Conservation (phyloP, 2,329 filamentous ascomycete species). For the Fusarium tupiense region DNA sequence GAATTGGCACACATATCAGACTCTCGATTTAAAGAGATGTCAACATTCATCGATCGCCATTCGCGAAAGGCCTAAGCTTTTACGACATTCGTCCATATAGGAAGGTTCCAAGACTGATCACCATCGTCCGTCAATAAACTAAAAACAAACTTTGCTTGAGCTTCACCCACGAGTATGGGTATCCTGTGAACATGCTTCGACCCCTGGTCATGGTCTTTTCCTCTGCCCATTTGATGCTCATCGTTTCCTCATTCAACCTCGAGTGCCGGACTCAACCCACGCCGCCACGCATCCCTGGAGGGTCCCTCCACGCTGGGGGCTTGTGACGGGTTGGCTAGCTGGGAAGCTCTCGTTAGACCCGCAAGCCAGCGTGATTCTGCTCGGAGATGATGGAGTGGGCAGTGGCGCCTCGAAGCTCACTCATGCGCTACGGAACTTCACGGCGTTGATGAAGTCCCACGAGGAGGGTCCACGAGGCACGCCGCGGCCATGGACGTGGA, state of each 20-base stretch:
- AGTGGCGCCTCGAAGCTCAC: conserved; percentile 13
- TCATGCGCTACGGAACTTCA: conserved; percentile 27
- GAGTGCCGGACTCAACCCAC: conserved; percentile 20
- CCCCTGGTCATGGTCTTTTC: not conserved
- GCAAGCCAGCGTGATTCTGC: conserved; percentile 28
- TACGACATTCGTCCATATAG: conserved; percentile 3
- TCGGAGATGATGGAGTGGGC: conserved; percentile 41
- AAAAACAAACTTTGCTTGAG: conserved; percentile 10
- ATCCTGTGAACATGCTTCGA: not conserved
- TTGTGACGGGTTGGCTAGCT: conserved; percentile 21
- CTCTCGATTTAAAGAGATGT: not conserved
- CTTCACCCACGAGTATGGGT: not conserved
- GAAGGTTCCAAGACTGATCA: not conserved
- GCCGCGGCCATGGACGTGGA: conserved; percentile 29
- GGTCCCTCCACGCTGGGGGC: conserved; percentile 19
- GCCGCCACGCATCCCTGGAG: conserved; percentile 31
- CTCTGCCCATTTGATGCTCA: conserved; percentile 19
- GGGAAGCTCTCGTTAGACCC: conserved; percentile 19
- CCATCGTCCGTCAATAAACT: not conserved
- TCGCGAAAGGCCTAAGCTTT: not conserved
- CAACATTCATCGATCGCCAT: conserved; percentile 9
- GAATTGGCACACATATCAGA: not conserved
- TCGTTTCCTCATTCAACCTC: conserved; percentile 21
- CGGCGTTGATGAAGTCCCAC: conserved; percentile 28
- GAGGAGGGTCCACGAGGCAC: conserved; percentile 30